Conservation (phyloP, 75 land plant genomes). For the Azolla pinnata region DNA sequence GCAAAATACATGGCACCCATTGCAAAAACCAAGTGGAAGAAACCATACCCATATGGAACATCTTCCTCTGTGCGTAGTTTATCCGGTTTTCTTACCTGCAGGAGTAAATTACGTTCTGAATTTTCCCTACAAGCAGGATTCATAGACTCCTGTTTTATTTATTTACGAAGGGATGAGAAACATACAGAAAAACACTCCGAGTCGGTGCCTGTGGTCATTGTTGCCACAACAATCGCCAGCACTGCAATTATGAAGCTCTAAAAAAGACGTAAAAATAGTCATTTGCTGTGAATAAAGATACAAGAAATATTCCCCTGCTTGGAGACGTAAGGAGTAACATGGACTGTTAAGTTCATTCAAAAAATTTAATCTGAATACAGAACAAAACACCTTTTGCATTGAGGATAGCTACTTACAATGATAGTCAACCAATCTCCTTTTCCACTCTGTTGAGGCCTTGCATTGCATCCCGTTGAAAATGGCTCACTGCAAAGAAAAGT, state of each 20-base stretch:
- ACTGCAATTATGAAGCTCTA: conserved; percentile 91
- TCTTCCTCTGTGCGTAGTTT: conserved; percentile 46
- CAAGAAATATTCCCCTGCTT: too few relatives aligned
- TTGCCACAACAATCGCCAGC: conserved; percentile 70
- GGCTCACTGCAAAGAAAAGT: too few relatives aligned
- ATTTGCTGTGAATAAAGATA: too few relatives aligned
- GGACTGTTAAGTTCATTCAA: too few relatives aligned
- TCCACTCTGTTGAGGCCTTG: conserved; percentile 47
- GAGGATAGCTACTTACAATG: conserved; percentile 36
- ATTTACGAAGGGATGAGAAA: background rate
- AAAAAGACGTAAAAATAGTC: background rate
- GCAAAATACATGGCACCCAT: conserved; percentile 95
- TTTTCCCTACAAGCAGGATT: background rate
- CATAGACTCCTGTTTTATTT: background rate
- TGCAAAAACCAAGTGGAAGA: conserved; percentile 95
- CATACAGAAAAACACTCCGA: conserved; percentile 72
- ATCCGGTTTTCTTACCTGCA: conserved; percentile 57
- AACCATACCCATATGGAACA: conserved; percentile 92
- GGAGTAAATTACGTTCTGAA: background rate
- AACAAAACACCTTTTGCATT: background rate
- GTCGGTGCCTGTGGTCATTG: conserved; percentile 92
- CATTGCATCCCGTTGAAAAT: conserved; percentile 41
- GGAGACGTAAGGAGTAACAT: too few relatives aligned
- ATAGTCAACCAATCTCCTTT: conserved; percentile 72
- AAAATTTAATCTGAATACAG: background rate